Percentiles rank a stretch among this genome's conserved stretches.
phyloP scores from a whole-genome alignment of 163 green algal species.

The Scenedesmus sp. region DNA sequence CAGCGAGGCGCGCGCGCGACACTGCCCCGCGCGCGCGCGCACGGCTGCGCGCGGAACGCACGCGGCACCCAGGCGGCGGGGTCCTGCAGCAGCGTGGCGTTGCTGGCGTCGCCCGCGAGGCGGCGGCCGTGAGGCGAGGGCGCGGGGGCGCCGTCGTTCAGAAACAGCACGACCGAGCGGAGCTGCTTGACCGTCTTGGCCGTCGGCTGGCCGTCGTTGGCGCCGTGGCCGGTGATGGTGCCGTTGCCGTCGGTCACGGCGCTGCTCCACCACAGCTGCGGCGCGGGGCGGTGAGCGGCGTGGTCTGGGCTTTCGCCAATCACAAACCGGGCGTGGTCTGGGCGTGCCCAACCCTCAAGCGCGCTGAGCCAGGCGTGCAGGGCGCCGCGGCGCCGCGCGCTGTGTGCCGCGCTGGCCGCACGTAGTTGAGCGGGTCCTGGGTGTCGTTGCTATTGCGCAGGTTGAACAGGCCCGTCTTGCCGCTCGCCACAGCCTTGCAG shows the following conservation, averaged over 20 bases:
- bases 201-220: conserved; percentile 3
- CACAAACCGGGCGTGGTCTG: background rate
- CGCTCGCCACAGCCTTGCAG: no score
- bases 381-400: no score
- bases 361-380: no score
- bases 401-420: no score
- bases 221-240: conserved; percentile 2
- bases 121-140: no score
- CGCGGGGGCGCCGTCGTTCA: no score
- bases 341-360: background rate
- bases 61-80: background rate
- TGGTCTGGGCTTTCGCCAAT: no score
- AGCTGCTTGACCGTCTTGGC: background rate
- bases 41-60: background rate
- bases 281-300: no score
- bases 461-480: no score
- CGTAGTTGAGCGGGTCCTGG: no score
- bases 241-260: background rate
- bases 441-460: no score
- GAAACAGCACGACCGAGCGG: background rate
- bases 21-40: background rate
- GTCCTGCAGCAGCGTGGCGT: background rate
- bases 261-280: background rate
- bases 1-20: background rate
- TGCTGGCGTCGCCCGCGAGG: no score